Evolutionary conservation across 1,284 basidiomycete genomes (phyloP), one percentile per base, ranked within the genome.

Genomic region (Trametes sp.): DNA sequence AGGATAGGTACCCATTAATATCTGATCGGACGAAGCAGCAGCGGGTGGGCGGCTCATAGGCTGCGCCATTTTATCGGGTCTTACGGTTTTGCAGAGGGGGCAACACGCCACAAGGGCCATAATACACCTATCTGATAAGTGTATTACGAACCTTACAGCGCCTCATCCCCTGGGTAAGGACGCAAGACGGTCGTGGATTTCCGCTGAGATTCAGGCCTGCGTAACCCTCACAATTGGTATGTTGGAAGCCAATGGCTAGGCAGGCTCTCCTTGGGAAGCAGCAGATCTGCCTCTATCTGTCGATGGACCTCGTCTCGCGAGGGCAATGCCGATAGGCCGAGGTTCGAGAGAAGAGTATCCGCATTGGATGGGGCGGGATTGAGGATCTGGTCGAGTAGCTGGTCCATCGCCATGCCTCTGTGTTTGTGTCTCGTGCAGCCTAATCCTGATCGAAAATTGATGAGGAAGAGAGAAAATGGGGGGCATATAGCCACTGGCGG

Each of bases 191-290:
- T n/a, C n/a, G n/a, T n/a, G n/a, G n/a, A n/a, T n/a, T n/a, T n/a
- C n/a, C n/a, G n/a, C n/a, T n/a, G n/a, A n/a, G n/a, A n/a, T n/a
- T n/a, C n/a, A n/a, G n/a, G n/a, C n/a, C n/a, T n/a, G n/a, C n/a
- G n/a, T n/a, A n/a, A n/a, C n/a, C n/a, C 87, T 71, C 77, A 94
- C 92, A 89, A 80, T 81, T 94, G 92, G 73, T 93, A 92, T 38
- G 81, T 83, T 41, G 88, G 82, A 57, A 94, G 79, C 88, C 89
- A 92, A 64, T 92, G 87, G 13, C 81, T 76, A 2, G 90, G 90
- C 16, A 94, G 75, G 38, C 73, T 78, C 45, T 83, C 79, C 59
- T 82, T 84, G 4, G 92, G 92, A 14, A 88, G 76, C n/a, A 94
- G 79, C 21, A 93, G 78, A 62, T 83, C 84, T 59, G 85, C 77